Conservation (phyloP, 2,329 filamentous ascomycete species). For the Hysterium pulicare region DNA sequence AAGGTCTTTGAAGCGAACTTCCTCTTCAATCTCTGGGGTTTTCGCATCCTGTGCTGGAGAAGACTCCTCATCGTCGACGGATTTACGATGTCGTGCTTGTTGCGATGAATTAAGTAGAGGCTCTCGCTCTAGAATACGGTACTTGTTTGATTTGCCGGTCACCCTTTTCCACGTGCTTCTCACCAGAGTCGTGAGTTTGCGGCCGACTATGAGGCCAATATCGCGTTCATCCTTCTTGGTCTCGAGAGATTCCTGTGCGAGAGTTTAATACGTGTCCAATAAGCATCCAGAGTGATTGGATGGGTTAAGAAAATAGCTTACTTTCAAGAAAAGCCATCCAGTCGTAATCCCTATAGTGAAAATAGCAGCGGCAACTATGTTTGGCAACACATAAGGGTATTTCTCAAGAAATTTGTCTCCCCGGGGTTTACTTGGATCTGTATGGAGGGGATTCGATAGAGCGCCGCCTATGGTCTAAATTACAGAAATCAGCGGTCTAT, state of each 20-base stretch:
- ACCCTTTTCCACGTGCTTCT: conserved; percentile 17
- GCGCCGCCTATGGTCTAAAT: conserved; percentile 70
- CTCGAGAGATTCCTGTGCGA: conserved; percentile 69
- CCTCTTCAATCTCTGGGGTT: conserved; percentile 10
- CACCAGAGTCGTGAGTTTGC: conserved; percentile 51
- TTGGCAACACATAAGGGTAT: conserved; percentile 83
- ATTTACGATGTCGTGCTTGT: conserved; percentile 15
- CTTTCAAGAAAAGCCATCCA: conserved; percentile 74
- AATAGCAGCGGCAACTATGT: conserved; percentile 70
- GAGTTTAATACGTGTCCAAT: too few relatives aligned
- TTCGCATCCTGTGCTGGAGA: conserved; percentile 3
- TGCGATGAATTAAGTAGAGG: conserved; percentile 21
- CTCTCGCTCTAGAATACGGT: conserved; percentile 19
- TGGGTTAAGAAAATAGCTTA: conserved; percentile 32
- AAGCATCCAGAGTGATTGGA: too few relatives aligned
- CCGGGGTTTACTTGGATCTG: conserved; percentile 66
- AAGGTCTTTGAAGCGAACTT: conserved; percentile 57
- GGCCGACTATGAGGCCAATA: conserved; percentile 71
- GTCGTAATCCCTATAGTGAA: conserved; percentile 74
- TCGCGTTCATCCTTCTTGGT: conserved; percentile 66
- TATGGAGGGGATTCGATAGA: conserved; percentile 74
- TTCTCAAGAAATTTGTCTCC: conserved; percentile 64
- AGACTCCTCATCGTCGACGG: conserved; percentile 14
- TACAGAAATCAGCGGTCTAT: background rate
- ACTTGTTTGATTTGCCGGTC: conserved; percentile 7